phyloP scores from a whole-genome alignment of 1,139 yeast genomes.

The Hyphopichia khmerensis region DNA sequence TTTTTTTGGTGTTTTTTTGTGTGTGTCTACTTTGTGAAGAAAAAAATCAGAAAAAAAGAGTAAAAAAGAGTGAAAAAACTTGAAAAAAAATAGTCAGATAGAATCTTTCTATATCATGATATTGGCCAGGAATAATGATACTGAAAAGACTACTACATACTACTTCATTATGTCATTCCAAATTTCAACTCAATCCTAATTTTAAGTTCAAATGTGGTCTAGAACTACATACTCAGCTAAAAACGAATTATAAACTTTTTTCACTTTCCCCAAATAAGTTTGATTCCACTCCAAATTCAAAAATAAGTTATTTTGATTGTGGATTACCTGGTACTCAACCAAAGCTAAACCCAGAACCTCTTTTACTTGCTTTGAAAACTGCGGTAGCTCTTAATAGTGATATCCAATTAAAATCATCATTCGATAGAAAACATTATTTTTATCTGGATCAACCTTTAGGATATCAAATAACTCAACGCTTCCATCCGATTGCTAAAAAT shows the following conservation, averaged over 20 bases:
- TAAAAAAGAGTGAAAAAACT: not conserved
- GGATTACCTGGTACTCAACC: slow-evolving; percentile 97
- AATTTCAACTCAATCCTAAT: slow-evolving; percentile 6
- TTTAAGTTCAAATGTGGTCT: slow-evolving; percentile 75
- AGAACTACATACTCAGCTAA: slow-evolving; percentile 89
- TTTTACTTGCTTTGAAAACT: slow-evolving; percentile 67
- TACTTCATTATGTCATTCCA: not conserved
- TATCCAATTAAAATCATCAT: slow-evolving; percentile 57
- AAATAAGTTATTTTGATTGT: slow-evolving; percentile 76
- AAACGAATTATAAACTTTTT: slow-evolving; percentile 72
- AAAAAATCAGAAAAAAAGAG: not conserved
- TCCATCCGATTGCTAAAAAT: slow-evolving; percentile 69
- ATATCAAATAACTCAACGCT: slow-evolving; percentile 91
- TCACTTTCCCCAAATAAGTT: slow-evolving; percentile 55
- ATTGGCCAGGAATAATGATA: too few relatives aligned
- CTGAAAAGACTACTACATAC: slow-evolving; percentile 7
- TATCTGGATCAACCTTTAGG: slow-evolving; percentile 97
- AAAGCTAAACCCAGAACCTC: slow-evolving; percentile 69
- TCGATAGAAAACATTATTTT: slow-evolving; percentile 94
- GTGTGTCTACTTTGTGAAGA: not conserved
- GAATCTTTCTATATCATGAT: too few relatives aligned
- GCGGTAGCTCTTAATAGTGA: slow-evolving; percentile 69
- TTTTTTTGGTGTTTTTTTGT: not conserved
- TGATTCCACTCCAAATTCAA: slow-evolving; percentile 61
- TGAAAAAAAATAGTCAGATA: not conserved